These are phyloP conservation scores for Linaria vulgaris DNA, from an alignment of 257 asterid species.

Conservation along the genomic window DNA sequence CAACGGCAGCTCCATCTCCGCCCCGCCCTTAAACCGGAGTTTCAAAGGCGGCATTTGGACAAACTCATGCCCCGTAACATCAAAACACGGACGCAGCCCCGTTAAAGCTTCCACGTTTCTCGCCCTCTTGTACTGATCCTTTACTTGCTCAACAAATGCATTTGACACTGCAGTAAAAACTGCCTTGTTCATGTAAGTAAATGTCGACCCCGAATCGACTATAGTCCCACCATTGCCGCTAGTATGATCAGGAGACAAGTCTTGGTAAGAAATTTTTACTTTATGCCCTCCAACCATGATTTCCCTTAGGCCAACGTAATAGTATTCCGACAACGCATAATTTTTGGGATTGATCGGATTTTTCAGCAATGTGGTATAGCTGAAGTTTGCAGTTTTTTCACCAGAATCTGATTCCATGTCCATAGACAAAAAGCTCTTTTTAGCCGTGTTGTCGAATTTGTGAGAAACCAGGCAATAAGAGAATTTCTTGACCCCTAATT, in stretches of 20 bases:
- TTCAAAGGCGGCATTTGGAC: conserved; percentile 51
- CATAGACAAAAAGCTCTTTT: conserved; percentile 49
- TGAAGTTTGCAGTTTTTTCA: conserved; percentile 33
- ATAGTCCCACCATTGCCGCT: conserved; percentile 79
- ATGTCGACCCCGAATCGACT: conserved; percentile 85
- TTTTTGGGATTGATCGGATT: conserved; percentile 38
- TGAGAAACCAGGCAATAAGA: conserved; percentile 78
- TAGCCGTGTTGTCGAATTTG: conserved; percentile 51
- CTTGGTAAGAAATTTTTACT: conserved; percentile 44
- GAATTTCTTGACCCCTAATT: conserved; percentile 66
- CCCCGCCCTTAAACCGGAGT: conserved; percentile 83
- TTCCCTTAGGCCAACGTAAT: conserved; percentile 55
- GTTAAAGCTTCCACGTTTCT: conserved; percentile 43
- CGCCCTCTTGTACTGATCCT: conserved; percentile 44
- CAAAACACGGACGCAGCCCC: conserved; percentile 71
- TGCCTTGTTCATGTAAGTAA: conserved; percentile 49
- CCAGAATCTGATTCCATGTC: conserved; percentile 44
- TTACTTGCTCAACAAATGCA: conserved; percentile 53
- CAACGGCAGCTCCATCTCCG: conserved; percentile 64
- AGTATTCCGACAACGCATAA: conserved; percentile 43
- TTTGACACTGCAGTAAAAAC: conserved; percentile 38
- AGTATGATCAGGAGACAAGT: conserved; percentile 43
- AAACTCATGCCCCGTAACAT: conserved; percentile 42
- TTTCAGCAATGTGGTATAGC: conserved; percentile 52
- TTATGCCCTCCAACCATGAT: conserved; percentile 66